Evolutionary conservation across 768 basidiomycete genomes (phyloP).

Genomic region (Roridomyces roridus): DNA sequence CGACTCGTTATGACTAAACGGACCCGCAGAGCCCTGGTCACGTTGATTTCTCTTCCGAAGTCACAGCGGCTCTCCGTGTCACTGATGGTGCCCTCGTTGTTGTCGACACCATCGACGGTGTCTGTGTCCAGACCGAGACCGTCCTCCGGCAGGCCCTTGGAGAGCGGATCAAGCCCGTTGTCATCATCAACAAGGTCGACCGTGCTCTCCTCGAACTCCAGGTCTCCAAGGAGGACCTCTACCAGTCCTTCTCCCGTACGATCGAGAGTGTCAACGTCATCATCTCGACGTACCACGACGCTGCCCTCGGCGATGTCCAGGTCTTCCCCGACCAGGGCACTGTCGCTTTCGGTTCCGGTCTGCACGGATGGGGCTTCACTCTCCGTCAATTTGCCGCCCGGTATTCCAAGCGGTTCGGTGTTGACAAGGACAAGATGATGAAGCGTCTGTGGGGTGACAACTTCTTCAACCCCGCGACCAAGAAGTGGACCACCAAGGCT

Average conservation of each 20-base stretch:
- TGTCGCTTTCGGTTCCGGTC: slow-evolving; percentile 98
- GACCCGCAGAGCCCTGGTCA: slow-evolving; percentile 89
- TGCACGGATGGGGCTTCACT: slow-evolving; percentile 99
- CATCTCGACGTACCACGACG: slow-evolving; percentile 96
- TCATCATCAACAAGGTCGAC: slow-evolving; percentile 99
- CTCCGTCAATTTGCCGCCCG: slow-evolving; percentile 95
- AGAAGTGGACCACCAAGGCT: slow-evolving; percentile 91
- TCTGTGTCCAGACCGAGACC: slow-evolving; percentile 99
- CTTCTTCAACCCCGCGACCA: slow-evolving; percentile 96
- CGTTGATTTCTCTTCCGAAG: slow-evolving; percentile 99
- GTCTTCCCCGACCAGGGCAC: slow-evolving; percentile 99
- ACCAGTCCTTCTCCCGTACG: slow-evolving; percentile 97
- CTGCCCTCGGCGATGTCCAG: slow-evolving; percentile 96
- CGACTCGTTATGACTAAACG: not conserved
- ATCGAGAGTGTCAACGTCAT: slow-evolving; percentile 98
- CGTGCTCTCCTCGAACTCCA: slow-evolving; percentile 98
- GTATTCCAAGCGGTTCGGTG: slow-evolving; percentile 98
- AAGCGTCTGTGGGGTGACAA: slow-evolving; percentile 79
- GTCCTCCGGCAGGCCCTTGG: slow-evolving; percentile 96
- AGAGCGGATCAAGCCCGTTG: slow-evolving; percentile 99
- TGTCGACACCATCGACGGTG: slow-evolving; percentile 99
- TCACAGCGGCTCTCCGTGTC: slow-evolving; percentile 99
- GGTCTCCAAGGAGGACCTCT: slow-evolving; percentile 95
- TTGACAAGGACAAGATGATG: slow-evolving; percentile 98
- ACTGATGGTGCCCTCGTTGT: slow-evolving; percentile 99